Evolutionary conservation across 2,329 filamentous ascomycete genomes (phyloP).

Genomic region (Paraphaeosphaeria sporulosa): DNA sequence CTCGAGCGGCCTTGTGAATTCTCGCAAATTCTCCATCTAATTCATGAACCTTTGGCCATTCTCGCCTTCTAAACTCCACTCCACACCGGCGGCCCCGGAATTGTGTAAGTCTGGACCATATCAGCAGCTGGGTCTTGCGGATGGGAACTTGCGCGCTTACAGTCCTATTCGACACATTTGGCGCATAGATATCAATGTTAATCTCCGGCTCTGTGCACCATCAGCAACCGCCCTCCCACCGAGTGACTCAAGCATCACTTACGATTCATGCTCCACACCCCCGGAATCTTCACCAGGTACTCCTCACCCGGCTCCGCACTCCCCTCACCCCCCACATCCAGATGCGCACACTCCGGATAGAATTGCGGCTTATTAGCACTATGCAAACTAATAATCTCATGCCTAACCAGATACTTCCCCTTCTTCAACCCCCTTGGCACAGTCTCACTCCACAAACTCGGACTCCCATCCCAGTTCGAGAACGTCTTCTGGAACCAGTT

Average conservation of each 20-base stretch:
- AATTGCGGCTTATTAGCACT: slow-evolving; percentile 38
- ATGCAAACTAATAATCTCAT: slow-evolving; percentile 42
- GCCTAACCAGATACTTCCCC: slow-evolving; percentile 37
- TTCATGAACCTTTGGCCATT: neutral
- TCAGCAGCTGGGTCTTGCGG: neutral
- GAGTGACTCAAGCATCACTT: slow-evolving; percentile 17
- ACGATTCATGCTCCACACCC: slow-evolving; percentile 42
- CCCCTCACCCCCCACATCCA: slow-evolving; percentile 32
- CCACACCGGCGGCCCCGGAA: slow-evolving; percentile 14
- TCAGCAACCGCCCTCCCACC: slow-evolving; percentile 15
- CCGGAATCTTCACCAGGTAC: slow-evolving; percentile 39
- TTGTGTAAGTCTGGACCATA: neutral
- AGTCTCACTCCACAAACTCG: slow-evolving; percentile 36
- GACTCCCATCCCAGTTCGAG: slow-evolving; percentile 32
- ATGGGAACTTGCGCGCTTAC: slow-evolving; percentile 20
- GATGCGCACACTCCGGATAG: slow-evolving; percentile 42
- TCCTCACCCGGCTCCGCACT: slow-evolving; percentile 22
- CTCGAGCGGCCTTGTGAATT: too few relatives aligned
- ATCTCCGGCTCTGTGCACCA: slow-evolving; percentile 36
- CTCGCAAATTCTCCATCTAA: too few relatives aligned
- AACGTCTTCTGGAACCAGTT: slow-evolving; percentile 39
- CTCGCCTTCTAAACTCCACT: neutral
- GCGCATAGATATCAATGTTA: slow-evolving; percentile 39
- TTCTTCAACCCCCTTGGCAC: slow-evolving; percentile 28
- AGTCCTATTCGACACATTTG: slow-evolving; percentile 27